phyloP scores from a whole-genome alignment of 2,329 filamentous ascomycete genomes.

The Xylaria polymorpha region DNA sequence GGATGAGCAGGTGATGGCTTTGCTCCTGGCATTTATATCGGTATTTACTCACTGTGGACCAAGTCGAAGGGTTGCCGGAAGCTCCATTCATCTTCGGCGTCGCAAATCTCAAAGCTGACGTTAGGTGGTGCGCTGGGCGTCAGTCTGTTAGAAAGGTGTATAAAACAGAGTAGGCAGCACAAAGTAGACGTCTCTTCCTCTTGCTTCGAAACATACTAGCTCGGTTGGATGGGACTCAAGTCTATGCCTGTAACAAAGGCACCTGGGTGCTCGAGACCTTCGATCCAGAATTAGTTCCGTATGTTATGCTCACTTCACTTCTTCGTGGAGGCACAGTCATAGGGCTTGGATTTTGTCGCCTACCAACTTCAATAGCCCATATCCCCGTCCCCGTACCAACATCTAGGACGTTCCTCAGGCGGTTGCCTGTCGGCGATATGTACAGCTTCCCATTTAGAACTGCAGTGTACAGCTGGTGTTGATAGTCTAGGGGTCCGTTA shows the following conservation, averaged over 20 bases:
- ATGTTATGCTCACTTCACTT: not conserved
- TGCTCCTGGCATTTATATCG: not conserved
- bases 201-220: constrained; percentile 34
- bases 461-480: constrained; percentile 44
- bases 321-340: not conserved
- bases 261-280: constrained; percentile 39
- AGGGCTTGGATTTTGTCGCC: constrained; percentile 3
- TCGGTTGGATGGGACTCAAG: constrained; percentile 44
- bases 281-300: constrained; percentile 5
- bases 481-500: constrained; percentile 40
- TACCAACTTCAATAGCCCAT: constrained; percentile 44
- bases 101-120: constrained; percentile 46
- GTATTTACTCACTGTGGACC: constrained; percentile 40
- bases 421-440: constrained; percentile 39
- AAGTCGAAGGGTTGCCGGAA: constrained; percentile 42
- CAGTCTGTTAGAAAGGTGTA: constrained; percentile 17
- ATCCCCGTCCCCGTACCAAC: constrained; percentile 43
- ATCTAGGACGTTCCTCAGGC: constrained; percentile 35
- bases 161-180: not conserved
- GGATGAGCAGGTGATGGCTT: not conserved
- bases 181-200: not conserved
- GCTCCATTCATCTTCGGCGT: constrained; percentile 46
- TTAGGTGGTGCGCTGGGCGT: constrained; percentile 40
- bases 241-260: constrained; percentile 41
- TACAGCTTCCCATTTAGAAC: constrained; percentile 42